These are phyloP conservation scores for Podaxis sp. DNA, from an alignment of 768 basidiomycete species.

Conservation along the genomic window DNA sequence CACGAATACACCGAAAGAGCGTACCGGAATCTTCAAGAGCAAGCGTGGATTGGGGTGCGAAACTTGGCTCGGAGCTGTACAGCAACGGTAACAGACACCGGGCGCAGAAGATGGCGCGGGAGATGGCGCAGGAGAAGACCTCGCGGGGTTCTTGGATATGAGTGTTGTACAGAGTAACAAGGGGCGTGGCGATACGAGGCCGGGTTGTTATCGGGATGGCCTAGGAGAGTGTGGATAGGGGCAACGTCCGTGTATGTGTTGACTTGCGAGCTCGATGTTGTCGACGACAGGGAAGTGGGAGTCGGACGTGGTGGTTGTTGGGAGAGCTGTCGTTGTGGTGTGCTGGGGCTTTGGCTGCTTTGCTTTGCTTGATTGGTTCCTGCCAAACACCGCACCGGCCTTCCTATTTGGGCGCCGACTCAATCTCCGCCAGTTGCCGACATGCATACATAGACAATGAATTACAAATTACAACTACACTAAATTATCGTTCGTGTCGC, in stretches of 20 bases:
- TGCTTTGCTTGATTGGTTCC: constrained; percentile 15
- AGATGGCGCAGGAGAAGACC: not conserved
- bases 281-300: not conserved
- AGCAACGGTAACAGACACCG: not conserved
- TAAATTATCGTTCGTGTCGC: constrained; percentile 47
- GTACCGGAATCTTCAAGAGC: constrained; percentile 5
- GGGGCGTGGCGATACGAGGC: constrained; percentile 1
- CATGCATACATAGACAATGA: not conserved
- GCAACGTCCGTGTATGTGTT: not conserved
- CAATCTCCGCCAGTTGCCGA: constrained; percentile 30
- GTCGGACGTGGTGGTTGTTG: constrained; percentile 13
- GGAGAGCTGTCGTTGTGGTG: constrained; percentile 14
- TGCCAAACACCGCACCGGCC: constrained; percentile 15
- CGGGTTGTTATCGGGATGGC: not conserved
- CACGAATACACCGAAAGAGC: constrained; percentile 1
- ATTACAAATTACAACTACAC: constrained; percentile 15
- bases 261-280: constrained; percentile 7
- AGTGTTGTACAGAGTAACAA: constrained; percentile 1
- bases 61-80: not conserved
- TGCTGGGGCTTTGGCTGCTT: constrained; percentile 13
- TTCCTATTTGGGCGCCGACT: constrained; percentile 16
- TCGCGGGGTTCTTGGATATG: not conserved
- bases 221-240: not conserved
- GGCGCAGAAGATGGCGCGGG: not conserved
- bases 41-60: not conserved